These are phyloP conservation scores for Irpex sp. DNA, from an alignment of 1,284 basidiomycete genomes.

Conservation along the genomic window DNA sequence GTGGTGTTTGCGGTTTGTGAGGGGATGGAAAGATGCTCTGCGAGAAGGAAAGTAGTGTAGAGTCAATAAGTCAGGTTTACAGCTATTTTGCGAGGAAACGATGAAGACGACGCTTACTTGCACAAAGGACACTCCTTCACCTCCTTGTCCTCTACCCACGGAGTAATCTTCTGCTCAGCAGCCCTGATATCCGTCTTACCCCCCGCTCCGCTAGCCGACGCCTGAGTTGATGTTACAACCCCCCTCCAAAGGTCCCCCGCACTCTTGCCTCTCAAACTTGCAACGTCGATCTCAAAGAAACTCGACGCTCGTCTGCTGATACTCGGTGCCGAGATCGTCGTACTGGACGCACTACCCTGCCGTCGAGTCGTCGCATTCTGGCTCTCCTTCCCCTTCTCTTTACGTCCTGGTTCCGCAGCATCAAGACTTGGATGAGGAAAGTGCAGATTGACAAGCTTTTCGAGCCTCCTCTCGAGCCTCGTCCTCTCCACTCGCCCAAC, in stretches of 20 bases:
- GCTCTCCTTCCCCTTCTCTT: slow-evolving; percentile 19
- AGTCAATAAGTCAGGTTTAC: too few species aligned
- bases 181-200: slow-evolving; percentile 63
- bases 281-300: slow-evolving; percentile 61
- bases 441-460: slow-evolving; percentile 83
- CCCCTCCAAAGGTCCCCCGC: slow-evolving; percentile 62
- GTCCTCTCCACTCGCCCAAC: slow-evolving; percentile 74
- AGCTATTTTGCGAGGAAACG: background rate
- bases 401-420: slow-evolving; percentile 20
- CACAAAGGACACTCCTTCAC: slow-evolving; percentile 85
- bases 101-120: slow-evolving; percentile 48
- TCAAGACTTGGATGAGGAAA: slow-evolving; percentile 46
- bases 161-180: slow-evolving; percentile 89
- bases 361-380: too few species aligned
- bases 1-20: slow-evolving; percentile 95
- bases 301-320: slow-evolving; percentile 51
- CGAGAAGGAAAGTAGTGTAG: too few species aligned
- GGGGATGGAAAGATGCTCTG: slow-evolving; percentile 80
- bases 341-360: too few species aligned
- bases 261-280: slow-evolving; percentile 52
- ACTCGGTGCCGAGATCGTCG: background rate
- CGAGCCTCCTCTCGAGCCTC: slow-evolving; percentile 76
- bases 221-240: slow-evolving; percentile 39
- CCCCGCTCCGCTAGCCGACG: slow-evolving; percentile 37
- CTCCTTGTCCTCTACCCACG: slow-evolving; percentile 86